Percentiles rank a stretch among this genome's conserved stretches.
Conservation (phyloP, 2,329 filamentous ascomycete genomes). For the Penicillium sp. region DNA sequence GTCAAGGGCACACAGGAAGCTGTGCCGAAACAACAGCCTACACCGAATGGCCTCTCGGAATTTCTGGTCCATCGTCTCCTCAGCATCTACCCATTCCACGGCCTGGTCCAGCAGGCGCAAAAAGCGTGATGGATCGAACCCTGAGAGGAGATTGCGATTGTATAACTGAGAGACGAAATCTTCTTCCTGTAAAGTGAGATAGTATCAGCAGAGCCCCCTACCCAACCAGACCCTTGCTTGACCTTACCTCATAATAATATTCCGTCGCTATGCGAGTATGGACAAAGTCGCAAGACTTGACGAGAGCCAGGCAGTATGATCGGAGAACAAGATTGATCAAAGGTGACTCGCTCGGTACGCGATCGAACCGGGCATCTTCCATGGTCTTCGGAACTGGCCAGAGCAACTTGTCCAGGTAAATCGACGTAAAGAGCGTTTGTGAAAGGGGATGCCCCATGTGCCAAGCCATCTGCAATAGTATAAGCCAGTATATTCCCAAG, state of each 20-base stretch:
- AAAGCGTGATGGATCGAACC: conserved; percentile 63
- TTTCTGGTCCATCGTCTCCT: conserved; percentile 38
- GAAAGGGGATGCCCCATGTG: conserved; percentile 94
- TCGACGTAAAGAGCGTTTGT: conserved; percentile 89
- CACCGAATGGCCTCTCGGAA: conserved; percentile 61
- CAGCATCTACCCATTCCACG: conserved; percentile 53
- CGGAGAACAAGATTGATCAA: conserved; percentile 69
- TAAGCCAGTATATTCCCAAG: neutral
- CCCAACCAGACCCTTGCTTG: conserved; percentile 5
- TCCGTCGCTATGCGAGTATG: conserved; percentile 78
- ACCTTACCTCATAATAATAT: conserved; percentile 80
- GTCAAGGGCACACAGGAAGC: conserved; percentile 48
- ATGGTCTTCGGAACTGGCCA: conserved; percentile 69
- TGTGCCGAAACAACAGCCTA: conserved; percentile 69
- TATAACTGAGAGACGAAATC: conserved; percentile 95
- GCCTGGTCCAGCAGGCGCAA: conserved; percentile 60
- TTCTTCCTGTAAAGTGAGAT: conserved; percentile 72
- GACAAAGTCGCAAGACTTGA: conserved; percentile 82
- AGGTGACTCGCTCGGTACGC: conserved; percentile 40
- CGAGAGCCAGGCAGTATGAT: conserved; percentile 81
- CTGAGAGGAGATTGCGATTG: conserved; percentile 73
- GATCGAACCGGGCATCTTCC: conserved; percentile 66
- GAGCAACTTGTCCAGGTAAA: conserved; percentile 84
- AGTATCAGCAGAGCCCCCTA: conserved; percentile 19
- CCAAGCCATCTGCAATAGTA: conserved; percentile 77